Conservation (phyloP, 2,329 filamentous ascomycete species). For the Whalleya microplaca region DNA sequence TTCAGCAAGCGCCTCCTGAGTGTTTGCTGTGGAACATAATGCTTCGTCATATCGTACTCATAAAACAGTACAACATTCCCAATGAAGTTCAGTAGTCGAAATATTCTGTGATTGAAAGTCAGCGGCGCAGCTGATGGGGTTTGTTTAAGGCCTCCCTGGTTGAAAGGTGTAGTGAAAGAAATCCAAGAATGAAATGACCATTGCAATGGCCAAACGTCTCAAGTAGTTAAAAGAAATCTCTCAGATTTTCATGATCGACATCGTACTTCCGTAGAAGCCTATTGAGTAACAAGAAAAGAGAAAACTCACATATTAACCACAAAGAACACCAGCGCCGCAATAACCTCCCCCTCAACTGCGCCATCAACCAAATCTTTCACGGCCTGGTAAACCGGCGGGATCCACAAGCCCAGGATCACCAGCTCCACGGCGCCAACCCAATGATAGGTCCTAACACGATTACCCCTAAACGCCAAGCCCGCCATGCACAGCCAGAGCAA, state of each 20-base stretch:
- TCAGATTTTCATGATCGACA: not conserved
- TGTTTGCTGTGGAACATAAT: slow-evolving; percentile 38
- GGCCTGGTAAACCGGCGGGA: slow-evolving; percentile 35
- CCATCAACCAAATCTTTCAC: slow-evolving; percentile 13
- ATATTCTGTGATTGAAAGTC: slow-evolving; percentile 32
- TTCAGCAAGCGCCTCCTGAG: slow-evolving; percentile 31
- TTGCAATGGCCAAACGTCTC: not conserved
- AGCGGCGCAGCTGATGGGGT: not conserved
- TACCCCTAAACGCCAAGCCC: slow-evolving; percentile 40
- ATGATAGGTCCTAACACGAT: slow-evolving; percentile 44
- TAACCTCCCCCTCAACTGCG: slow-evolving; percentile 22
- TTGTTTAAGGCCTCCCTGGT: not conserved
- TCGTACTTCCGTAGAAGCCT: too few species aligned
- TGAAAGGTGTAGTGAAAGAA: not conserved
- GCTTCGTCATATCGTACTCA: slow-evolving; percentile 45
- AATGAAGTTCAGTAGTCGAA: slow-evolving; percentile 43
- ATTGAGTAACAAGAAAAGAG: not conserved
- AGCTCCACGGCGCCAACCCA: slow-evolving; percentile 43
- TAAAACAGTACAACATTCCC: slow-evolving; percentile 43
- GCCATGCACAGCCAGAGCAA: slow-evolving; percentile 41
- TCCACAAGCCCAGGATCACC: slow-evolving; percentile 39
- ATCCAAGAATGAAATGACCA: not conserved
- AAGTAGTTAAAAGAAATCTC: not conserved
- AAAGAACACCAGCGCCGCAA: slow-evolving; percentile 41
- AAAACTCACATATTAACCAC: slow-evolving; percentile 43